Conservation (phyloP, 495 filamentous ascomycete genomes). For the Aspergillus wentii region DNA sequence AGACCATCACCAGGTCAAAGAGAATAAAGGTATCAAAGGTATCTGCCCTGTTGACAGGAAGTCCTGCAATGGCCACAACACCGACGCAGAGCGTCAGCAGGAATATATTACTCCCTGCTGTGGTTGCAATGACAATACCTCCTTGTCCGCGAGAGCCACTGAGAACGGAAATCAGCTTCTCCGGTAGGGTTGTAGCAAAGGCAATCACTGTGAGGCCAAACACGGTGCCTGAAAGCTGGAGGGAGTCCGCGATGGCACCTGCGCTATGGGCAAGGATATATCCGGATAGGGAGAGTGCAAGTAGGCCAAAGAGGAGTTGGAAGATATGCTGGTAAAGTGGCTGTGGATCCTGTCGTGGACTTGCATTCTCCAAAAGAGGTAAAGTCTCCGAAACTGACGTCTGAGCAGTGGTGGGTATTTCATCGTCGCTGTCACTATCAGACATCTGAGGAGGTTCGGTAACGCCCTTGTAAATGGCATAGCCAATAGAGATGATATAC, state of each 20-base stretch:
- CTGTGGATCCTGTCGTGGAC: slow-evolving; percentile 1
- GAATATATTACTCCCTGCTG: slow-evolving; percentile 53
- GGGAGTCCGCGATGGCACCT: slow-evolving; percentile 26
- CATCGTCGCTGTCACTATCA: slow-evolving; percentile 25
- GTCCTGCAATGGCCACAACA: slow-evolving; percentile 28
- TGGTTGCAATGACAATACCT: slow-evolving; percentile 49
- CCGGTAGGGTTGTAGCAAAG: slow-evolving; percentile 52
- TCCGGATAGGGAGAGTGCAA: slow-evolving; percentile 43
- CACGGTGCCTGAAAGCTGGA: slow-evolving; percentile 39
- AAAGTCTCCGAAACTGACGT: slow-evolving; percentile 10
- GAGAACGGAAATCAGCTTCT: slow-evolving; percentile 49
- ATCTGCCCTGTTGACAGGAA: slow-evolving; percentile 8
- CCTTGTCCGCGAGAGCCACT: slow-evolving; percentile 38
- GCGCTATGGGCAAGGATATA: slow-evolving; percentile 43
- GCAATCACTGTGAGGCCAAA: slow-evolving; percentile 51
- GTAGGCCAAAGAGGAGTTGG: slow-evolving; percentile 42
- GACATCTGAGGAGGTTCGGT: slow-evolving; percentile 32
- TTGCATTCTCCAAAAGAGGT: slow-evolving; percentile 6
- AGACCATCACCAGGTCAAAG: slow-evolving; percentile 31
- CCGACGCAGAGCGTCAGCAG: slow-evolving; percentile 48
- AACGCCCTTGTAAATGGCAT: slow-evolving; percentile 41
- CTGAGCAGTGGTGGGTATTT: slow-evolving; percentile 3
- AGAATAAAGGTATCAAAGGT: slow-evolving; percentile 14
- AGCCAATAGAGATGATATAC: slow-evolving; percentile 43
- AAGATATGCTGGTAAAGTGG: slow-evolving; percentile 31